These are phyloP conservation scores for Aureobasidium subglaciale DNA, from an alignment of 2,329 filamentous ascomycete species.

Conservation along the genomic window DNA sequence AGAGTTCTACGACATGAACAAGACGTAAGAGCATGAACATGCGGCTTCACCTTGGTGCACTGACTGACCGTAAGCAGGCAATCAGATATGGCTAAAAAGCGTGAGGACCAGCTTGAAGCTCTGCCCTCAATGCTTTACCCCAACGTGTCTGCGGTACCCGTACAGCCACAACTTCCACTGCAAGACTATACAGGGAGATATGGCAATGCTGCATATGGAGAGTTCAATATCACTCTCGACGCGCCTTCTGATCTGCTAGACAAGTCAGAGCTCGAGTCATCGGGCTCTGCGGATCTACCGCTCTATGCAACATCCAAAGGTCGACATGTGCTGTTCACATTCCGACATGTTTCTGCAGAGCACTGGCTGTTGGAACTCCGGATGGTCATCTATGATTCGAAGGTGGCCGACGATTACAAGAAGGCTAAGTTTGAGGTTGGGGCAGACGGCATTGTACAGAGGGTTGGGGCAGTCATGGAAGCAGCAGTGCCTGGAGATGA, in stretches of 20 bases:
- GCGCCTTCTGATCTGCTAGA: not conserved
- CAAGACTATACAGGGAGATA: slow-evolving; percentile 16
- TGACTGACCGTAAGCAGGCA: slow-evolving; percentile 6
- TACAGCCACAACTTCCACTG: slow-evolving; percentile 13
- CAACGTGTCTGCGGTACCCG: not conserved
- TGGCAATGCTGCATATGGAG: slow-evolving; percentile 15
- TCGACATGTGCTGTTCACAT: slow-evolving; percentile 1
- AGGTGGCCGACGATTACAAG: slow-evolving; percentile 7
- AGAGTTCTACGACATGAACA: slow-evolving; percentile 14
- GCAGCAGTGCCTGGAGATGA: slow-evolving; percentile 8
- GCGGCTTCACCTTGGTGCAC: not conserved
- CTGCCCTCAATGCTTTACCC: slow-evolving; percentile 14
- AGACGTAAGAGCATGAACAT: slow-evolving; percentile 8
- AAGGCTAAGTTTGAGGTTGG: slow-evolving; percentile 17
- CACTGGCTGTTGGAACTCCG: slow-evolving; percentile 16
- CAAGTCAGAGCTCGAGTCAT: not conserved
- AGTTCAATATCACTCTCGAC: slow-evolving; percentile 8
- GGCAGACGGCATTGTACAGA: slow-evolving; percentile 15
- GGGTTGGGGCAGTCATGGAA: slow-evolving; percentile 11
- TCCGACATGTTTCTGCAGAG: slow-evolving; percentile 17
- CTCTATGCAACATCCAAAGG: slow-evolving; percentile 13
- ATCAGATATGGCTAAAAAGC: not conserved
- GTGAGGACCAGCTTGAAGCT: not conserved
- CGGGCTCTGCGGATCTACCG: not conserved
- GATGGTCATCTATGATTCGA: not conserved